Percentiles rank a stretch among this genome's conserved stretches.
These are phyloP conservation scores for Gossypium longicalyx DNA, from an alignment of 345 rosid genomes.

Conservation along the genomic window DNA sequence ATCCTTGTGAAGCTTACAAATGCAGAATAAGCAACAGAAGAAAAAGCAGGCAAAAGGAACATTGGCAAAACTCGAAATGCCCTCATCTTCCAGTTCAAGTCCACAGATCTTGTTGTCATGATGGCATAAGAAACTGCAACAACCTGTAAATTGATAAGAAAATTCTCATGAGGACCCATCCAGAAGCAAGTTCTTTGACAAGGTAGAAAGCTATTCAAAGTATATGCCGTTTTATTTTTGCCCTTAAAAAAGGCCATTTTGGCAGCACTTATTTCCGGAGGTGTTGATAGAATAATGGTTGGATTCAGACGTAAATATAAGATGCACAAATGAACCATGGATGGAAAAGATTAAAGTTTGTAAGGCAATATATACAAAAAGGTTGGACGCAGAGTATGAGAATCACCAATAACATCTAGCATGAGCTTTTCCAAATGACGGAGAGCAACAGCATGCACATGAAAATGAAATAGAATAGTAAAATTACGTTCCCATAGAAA, in stretches of 20 bases:
- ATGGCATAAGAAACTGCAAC: constrained; percentile 70
- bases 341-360: neutral
- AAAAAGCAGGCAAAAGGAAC: constrained; percentile 64
- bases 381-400: neutral
- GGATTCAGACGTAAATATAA: neutral
- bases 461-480: neutral
- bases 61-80: constrained; percentile 58
- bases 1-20: constrained; percentile 51
- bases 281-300: neutral
- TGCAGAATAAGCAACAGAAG: constrained; percentile 47
- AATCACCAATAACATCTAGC: neutral
- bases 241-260: neutral
- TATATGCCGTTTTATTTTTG: neutral
- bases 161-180: neutral
- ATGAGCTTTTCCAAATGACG: neutral
- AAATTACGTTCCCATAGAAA: neutral
- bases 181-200: neutral
- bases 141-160: constrained; percentile 35
- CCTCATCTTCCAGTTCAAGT: constrained; percentile 69
- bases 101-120: constrained; percentile 51
- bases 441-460: neutral
- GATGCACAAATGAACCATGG: neutral
- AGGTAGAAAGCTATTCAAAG: neutral
- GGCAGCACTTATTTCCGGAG: neutral
- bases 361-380: constrained; percentile 26